phyloP scores from a whole-genome alignment of 768 basidiomycete genomes.

The Pulveroboletus ravenelii region DNA sequence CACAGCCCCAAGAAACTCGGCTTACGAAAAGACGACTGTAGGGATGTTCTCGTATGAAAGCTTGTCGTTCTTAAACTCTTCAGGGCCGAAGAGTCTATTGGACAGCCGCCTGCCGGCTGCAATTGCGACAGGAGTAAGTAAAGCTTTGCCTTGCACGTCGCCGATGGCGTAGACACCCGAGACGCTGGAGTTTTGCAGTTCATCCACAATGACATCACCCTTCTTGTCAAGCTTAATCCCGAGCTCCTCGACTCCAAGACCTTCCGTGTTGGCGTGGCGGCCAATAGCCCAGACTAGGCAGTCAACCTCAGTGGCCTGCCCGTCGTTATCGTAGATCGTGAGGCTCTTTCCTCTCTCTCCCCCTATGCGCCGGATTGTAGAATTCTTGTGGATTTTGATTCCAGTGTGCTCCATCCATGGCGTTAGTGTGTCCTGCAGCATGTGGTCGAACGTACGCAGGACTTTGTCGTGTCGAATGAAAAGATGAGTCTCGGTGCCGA shows the following conservation, averaged over 20 bases:
- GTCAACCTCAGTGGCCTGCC: conserved; percentile 81
- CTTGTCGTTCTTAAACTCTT: conserved; percentile 83
- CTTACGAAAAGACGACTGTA: conserved; percentile 94
- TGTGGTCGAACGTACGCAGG: conserved; percentile 88
- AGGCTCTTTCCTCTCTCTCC: conserved; percentile 67
- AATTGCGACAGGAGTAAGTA: conserved; percentile 96
- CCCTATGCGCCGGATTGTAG: conserved; percentile 71
- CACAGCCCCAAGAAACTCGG: conserved; percentile 15
- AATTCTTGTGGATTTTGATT: conserved; percentile 78
- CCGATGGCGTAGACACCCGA: conserved; percentile 77
- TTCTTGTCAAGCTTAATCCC: conserved; percentile 72
- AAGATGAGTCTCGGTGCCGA: conserved; percentile 89
- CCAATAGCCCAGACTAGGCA: conserved; percentile 93
- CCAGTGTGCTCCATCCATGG: conserved; percentile 95
- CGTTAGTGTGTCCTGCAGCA: conserved; percentile 77
- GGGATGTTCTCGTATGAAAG: conserved; percentile 87
- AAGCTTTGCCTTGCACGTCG: conserved; percentile 87
- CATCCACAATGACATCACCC: conserved; percentile 86
- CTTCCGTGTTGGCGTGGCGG: conserved; percentile 72
- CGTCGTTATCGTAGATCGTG: conserved; percentile 70
- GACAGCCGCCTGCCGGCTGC: conserved; percentile 87
- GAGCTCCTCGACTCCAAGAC: conserved; percentile 70
- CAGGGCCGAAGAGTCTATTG: conserved; percentile 87
- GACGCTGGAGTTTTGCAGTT: conserved; percentile 81
- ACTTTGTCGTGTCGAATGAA: conserved; percentile 88